Base-by-base conservation (phyloP, 768 basidiomycete species). In the Kockovaella imperatae region DNA sequence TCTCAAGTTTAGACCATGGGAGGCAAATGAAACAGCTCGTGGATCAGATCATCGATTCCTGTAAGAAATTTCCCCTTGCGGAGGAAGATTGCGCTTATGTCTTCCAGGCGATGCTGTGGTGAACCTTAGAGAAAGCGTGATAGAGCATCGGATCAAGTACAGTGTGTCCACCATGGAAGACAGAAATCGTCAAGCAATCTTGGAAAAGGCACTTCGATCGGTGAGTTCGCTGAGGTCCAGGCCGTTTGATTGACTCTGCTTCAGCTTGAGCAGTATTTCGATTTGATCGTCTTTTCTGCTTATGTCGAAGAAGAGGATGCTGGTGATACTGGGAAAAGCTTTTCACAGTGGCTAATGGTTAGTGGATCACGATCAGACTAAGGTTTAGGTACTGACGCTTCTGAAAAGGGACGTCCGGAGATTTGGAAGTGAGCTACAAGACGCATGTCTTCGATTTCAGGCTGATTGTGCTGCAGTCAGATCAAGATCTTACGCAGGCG, bases 1-100 rank as follows among this genome's bases (percentile, higher is more conserved):
- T 97, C 5, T 91, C 91, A n/a, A 89, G 84, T 58, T 72, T 99
- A 39, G 95, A 97, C 56, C 77, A 84, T 45, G 95, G 95, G 0
- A 71, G 82, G 28, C 79, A 80, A 57, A 79, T 83, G n/a, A 99
- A 99, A 75, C 80, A 75, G 47, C 76, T 97, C 2, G 91, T 91
- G 0, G 95, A 99, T 72, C 78, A 81, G 11, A 80, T 95, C 49
- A 83, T 97, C 46, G 91, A 99, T 66, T 77, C 81, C 28, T 81
- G 80, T 78, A 45, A 54, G 74, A 41, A 74, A 75, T 77, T 50
- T 26, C 17, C 32, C 36, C 49, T n/a, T n/a, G n/a, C n/a, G n/a
- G n/a, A n/a, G n/a, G n/a, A n/a, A n/a, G n/a, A n/a, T n/a, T n/a
- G n/a, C 29, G 23, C 36, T 18, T 11, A 5, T 20, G 10, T 50